These are phyloP conservation scores for Elsinoe fawcettii DNA, from an alignment of 2,329 filamentous ascomycete genomes.

Conservation along the genomic window DNA sequence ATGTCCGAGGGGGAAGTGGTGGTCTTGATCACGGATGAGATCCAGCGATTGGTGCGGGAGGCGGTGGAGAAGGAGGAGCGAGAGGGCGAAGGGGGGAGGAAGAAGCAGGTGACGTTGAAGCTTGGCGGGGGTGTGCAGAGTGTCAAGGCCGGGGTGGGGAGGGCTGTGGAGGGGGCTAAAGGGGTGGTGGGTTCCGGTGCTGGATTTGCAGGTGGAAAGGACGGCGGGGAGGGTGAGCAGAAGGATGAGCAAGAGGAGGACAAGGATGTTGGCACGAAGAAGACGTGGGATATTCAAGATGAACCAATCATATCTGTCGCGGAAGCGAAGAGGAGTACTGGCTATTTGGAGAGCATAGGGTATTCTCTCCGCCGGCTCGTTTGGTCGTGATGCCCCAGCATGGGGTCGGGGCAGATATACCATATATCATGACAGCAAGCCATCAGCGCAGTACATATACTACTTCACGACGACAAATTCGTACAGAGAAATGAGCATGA, in stretches of 20 bases:
- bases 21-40: conserved; percentile 9
- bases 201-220: conserved; percentile 36
- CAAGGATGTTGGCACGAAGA: background rate
- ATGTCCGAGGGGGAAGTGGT: conserved; percentile 12
- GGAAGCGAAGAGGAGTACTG: conserved; percentile 81
- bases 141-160: background rate
- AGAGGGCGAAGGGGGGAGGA: conserved; percentile 20
- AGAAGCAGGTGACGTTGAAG: conserved; percentile 23
- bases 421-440: background rate
- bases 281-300: conserved; percentile 40
- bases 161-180: background rate
- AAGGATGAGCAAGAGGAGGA: conserved; percentile 20
- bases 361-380: conserved; percentile 91
- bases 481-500: background rate
- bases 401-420: background rate
- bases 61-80: background rate
- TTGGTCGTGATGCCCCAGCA: conserved; percentile 51
- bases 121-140: background rate
- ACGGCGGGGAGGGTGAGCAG: conserved; percentile 22
- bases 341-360: conserved; percentile 75
- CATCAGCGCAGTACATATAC: background rate
- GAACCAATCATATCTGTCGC: conserved; percentile 72
- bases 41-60: conserved; percentile 10
- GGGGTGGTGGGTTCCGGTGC: background rate
- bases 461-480: background rate